Conservation (phyloP, 75 land plant species). For the Gnetum montanum region DNA sequence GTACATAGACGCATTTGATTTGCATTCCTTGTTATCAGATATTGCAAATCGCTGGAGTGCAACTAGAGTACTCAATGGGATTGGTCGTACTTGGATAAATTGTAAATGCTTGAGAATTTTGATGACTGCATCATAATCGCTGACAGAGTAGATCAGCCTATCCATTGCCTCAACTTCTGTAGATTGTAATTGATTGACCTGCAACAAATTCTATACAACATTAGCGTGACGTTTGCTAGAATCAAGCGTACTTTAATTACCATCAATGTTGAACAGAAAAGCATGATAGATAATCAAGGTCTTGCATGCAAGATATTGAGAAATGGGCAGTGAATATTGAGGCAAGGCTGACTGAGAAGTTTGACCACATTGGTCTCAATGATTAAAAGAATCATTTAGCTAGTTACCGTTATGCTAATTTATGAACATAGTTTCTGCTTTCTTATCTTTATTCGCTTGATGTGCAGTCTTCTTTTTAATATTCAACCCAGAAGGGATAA, state of each 20-base stretch:
- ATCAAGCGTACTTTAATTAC: constrained; percentile 1
- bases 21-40: constrained; percentile 30
- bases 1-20: constrained; percentile 52
- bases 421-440: no score
- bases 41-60: constrained; percentile 41
- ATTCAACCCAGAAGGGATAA: no score
- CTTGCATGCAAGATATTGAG: no score
- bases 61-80: constrained; percentile 59
- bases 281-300: no score
- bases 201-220: no score
- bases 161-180: constrained; percentile 22
- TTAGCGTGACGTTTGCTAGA: background rate
- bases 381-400: no score
- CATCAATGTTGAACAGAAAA: background rate
- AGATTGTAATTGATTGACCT: constrained; percentile 31
- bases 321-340: no score
- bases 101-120: constrained; percentile 36
- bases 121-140: constrained; percentile 53
- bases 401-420: no score
- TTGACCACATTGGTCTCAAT: no score
- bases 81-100: constrained; percentile 39
- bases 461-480: no score
- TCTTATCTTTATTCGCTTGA: no score
- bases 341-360: no score
- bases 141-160: constrained; percentile 29